Percentiles rank a stretch among this genome's conserved stretches.
Evolutionary conservation across 2,329 filamentous ascomycete genomes (phyloP).

Genomic region (Aspergillus thermomutatus): DNA sequence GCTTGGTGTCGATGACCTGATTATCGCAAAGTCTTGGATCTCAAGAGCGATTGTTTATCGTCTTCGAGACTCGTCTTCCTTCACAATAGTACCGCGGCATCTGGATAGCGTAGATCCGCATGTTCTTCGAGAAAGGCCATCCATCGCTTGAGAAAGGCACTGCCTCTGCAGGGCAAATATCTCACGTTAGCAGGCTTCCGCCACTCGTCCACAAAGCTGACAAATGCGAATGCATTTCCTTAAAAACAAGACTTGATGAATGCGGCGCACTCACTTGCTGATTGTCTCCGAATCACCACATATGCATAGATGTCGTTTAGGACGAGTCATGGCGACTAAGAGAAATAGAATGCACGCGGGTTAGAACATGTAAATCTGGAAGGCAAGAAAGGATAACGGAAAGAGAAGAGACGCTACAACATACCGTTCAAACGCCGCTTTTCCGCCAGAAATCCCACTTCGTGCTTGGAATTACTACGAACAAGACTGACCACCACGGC

Average conservation of each 20-base stretch:
- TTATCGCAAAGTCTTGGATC: background rate
- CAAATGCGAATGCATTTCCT: background rate
- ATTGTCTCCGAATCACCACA: slow-evolving; percentile 95
- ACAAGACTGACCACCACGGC: slow-evolving; percentile 92
- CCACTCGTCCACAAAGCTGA: background rate
- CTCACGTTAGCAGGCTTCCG: background rate
- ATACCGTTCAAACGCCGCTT: slow-evolving; percentile 88
- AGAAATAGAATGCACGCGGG: background rate
- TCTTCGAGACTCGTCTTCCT: background rate
- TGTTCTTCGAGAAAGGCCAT: slow-evolving; percentile 88
- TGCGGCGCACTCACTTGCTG: slow-evolving; percentile 63
- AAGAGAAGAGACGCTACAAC: slow-evolving; percentile 25
- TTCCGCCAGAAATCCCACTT: slow-evolving; percentile 91
- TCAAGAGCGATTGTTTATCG: background rate
- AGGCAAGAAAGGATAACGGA: background rate
- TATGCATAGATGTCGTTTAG: slow-evolving; percentile 83
- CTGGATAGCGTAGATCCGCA: slow-evolving; percentile 85
- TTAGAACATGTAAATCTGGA: background rate
- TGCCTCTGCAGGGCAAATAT: slow-evolving; percentile 59
- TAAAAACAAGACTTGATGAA: background rate
- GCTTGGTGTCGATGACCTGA: background rate
- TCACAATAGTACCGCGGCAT: slow-evolving; percentile 45
- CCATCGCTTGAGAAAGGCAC: slow-evolving; percentile 82
- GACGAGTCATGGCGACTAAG: slow-evolving; percentile 92
- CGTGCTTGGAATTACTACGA: slow-evolving; percentile 77